Percentiles rank a stretch among this genome's conserved stretches.
Evolutionary conservation across 2,329 filamentous ascomycete genomes (phyloP).

Genomic region (Pyrenophora seminiperda): DNA sequence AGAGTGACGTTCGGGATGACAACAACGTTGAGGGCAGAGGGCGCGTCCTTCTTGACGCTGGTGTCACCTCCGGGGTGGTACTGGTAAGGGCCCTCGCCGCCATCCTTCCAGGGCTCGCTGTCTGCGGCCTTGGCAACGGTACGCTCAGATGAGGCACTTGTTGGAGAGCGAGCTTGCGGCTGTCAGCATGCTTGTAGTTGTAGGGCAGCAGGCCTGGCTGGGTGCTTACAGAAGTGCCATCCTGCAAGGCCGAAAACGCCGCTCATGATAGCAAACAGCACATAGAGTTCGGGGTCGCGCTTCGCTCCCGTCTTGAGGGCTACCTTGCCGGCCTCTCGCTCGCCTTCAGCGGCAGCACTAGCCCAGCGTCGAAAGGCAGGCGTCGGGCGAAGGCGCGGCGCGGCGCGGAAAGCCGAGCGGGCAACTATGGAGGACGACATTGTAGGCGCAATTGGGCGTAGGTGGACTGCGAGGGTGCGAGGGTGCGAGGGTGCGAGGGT

Average conservation of each 20-base stretch:
- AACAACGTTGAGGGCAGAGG: slow-evolving; percentile 92
- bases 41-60: slow-evolving; percentile 81
- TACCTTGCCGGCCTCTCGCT: slow-evolving; percentile 54
- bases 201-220: not conserved
- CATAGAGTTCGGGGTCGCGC: slow-evolving; percentile 76
- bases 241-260: slow-evolving; percentile 85
- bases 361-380: slow-evolving; percentile 42
- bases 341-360: slow-evolving; percentile 50
- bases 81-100: slow-evolving; percentile 63
- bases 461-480: slow-evolving; percentile 8
- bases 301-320: slow-evolving; percentile 67
- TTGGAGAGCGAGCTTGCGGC: slow-evolving; percentile 77
- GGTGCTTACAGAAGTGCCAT: slow-evolving; percentile 77
- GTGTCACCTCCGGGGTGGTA: slow-evolving; percentile 80
- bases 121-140: slow-evolving; percentile 73
- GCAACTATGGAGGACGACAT: slow-evolving; percentile 57
- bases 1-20: slow-evolving; percentile 92
- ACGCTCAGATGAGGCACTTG: slow-evolving; percentile 79
- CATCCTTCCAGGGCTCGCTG: slow-evolving; percentile 89
- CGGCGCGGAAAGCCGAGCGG: slow-evolving; percentile 54
- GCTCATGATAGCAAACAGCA: slow-evolving; percentile 90
- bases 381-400: slow-evolving; percentile 52
- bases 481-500: slow-evolving; percentile 11
- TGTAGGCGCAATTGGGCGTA: slow-evolving; percentile 32
- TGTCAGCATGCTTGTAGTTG: slow-evolving; percentile 14